Base-by-base conservation (phyloP, 441 rosid species). In the Gossypium armourianum region DNA sequence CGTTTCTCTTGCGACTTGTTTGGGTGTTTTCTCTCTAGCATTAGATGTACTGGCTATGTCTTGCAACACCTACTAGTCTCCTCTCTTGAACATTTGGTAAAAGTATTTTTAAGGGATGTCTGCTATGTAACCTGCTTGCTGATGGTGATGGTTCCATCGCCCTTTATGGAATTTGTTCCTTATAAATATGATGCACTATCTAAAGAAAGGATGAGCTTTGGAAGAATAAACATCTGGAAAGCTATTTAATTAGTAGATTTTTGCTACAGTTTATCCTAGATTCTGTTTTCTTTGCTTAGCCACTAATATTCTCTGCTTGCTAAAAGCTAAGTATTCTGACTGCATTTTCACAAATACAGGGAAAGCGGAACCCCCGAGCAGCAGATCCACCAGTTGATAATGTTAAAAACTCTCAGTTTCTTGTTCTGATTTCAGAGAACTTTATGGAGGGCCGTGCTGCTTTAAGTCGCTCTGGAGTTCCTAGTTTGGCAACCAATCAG, bases 381-480 rank as follows among this genome's bases (percentile, higher is more conserved):
- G 83, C 77, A 15, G 98, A 93, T 83, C 86, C 88, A 75, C 74
- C 85, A 4, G 77, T 88, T 74, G 95, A 91, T 78, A 80, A 77
- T 58, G 76, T 69, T 62, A 90, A 87, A 84, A 91, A 87, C 73
- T 78, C 94, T 65, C 93, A 87, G 64, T 88, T 79, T 80, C 97
- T 94, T 79, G 85, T 89, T 74, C 81, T 94, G 50, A 87, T 94
- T 77, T 88, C 99, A 17, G 97, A 90, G 72, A 88, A 80, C 73
- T 94, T 94, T 83, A 78, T 88, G 86, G 99, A 92, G 85, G 99
- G 97, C 59, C 83, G 90, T 75, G 83, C 90, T 77, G 88, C 97
- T 82, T 84, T 94, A 76, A 89, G 91, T 82, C 83, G 81, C 74
- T 76, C 92, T 69, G 92, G 91, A 79, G 80, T 76, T 74, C 50